Evolutionary conservation across 148 eudicot genomes (phyloP).

Genomic region (Fagopyrum esculentum): DNA sequence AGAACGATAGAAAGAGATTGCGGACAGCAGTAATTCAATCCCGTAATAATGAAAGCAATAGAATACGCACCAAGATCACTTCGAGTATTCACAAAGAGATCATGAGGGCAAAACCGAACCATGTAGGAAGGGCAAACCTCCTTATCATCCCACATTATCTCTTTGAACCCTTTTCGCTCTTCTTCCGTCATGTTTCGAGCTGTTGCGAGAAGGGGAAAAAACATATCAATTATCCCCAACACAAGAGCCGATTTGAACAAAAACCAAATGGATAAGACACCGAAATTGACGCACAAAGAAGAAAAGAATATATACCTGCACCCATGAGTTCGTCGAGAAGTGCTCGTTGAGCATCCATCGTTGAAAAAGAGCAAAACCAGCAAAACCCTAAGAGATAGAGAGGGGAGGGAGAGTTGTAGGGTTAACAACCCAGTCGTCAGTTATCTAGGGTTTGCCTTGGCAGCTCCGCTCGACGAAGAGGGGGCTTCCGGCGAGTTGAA

Average conservation of each 20-base stretch:
- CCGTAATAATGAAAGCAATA: background rate
- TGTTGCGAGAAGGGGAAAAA: conserved; percentile 15
- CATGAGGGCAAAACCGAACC: conserved; percentile 98
- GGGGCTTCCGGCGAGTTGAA: too few relatives aligned
- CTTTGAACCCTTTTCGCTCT: conserved; percentile 79
- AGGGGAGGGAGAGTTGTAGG: too few relatives aligned
- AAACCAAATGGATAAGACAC: too few relatives aligned
- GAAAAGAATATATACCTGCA: conserved; percentile 43
- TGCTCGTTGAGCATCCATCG: conserved; percentile 98
- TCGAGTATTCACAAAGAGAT: conserved; percentile 85
- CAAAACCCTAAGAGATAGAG: too few relatives aligned
- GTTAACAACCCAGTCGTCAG: too few relatives aligned
- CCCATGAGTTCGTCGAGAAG: conserved; percentile 99
- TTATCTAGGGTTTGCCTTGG: too few relatives aligned
- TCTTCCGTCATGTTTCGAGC: conserved; percentile 94
- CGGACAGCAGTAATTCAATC: background rate
- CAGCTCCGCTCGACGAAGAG: too few relatives aligned
- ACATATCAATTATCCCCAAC: background rate
- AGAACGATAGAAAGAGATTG: background rate
- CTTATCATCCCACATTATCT: conserved; percentile 87
- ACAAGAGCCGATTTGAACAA: background rate
- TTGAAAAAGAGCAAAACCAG: too few relatives aligned
- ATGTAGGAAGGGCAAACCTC: conserved; percentile 83
- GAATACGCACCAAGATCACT: conserved; percentile 79
- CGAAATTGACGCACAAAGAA: background rate